Conservation (phyloP, 306 rosid genomes). For the Castanea sativa region DNA sequence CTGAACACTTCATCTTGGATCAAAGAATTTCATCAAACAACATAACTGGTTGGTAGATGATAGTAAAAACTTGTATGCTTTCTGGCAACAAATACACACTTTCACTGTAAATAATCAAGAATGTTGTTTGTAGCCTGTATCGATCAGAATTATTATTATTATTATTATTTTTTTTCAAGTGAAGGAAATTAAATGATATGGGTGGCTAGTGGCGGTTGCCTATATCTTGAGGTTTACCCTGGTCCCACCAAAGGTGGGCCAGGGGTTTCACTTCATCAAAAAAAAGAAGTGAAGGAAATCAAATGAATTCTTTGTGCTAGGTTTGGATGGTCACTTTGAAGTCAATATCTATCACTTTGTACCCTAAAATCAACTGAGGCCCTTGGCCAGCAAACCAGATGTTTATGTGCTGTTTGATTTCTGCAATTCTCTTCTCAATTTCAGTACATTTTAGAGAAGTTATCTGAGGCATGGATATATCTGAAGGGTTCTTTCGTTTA, state of each 20-base stretch:
- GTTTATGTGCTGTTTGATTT: conserved; percentile 13
- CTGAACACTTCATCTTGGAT: not conserved
- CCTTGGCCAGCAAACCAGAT: conserved; percentile 8
- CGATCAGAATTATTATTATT: not conserved
- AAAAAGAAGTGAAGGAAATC: no score
- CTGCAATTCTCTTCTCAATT: conserved; percentile 13
- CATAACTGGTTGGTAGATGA: not conserved
- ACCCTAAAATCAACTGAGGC: conserved; percentile 3
- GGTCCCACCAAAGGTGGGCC: no score
- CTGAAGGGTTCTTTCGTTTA: not conserved
- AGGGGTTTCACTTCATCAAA: no score
- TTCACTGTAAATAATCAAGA: not conserved
- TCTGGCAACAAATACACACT: not conserved
- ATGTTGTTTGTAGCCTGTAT: not conserved
- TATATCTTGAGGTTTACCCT: no score
- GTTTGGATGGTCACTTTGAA: not conserved
- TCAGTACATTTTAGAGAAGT: conserved; percentile 4
- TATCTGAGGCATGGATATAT: not conserved
- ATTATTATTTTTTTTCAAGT: not conserved
- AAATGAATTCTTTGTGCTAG: conserved; percentile 1
- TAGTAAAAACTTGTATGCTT: not conserved
- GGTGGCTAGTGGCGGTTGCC: no score
- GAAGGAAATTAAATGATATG: not conserved
- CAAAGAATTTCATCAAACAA: not conserved
- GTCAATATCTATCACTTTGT: conserved; percentile 1